Evolutionary conservation across 2,329 filamentous ascomycete genomes (phyloP).

Genomic region (Diaporthe aspalathi): DNA sequence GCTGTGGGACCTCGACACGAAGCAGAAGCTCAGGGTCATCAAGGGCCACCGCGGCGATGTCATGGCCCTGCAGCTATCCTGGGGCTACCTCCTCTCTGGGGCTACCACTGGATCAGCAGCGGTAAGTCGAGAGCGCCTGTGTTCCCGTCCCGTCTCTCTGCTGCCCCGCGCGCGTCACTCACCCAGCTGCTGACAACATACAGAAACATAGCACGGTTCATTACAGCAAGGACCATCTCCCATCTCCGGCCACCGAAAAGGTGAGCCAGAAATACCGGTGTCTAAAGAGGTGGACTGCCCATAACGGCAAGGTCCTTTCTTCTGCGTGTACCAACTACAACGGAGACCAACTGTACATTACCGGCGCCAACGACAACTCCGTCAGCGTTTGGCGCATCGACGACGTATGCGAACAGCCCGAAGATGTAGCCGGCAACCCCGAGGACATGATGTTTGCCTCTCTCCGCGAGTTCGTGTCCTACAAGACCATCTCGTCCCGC

Average conservation of each 20-base stretch:
- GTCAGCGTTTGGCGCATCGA: conserved; percentile 88
- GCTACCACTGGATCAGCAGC: conserved; percentile 90
- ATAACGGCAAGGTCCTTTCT: conserved; percentile 87
- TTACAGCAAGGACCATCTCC: conserved; percentile 66
- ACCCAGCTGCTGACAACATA: conserved; percentile 42
- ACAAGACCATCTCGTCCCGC: conserved; percentile 89
- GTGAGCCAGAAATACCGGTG: conserved; percentile 64
- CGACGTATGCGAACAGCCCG: conserved; percentile 53
- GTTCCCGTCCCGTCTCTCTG: not conserved
- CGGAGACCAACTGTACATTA: conserved; percentile 86
- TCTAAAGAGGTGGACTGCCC: conserved; percentile 64
- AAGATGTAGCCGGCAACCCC: conserved; percentile 52
- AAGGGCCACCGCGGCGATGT: conserved; percentile 85
- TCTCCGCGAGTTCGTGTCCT: conserved; percentile 87
- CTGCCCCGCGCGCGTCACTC: not conserved
- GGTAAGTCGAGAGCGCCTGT: conserved; percentile 60
- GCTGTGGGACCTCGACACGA: conserved; percentile 96
- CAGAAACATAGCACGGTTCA: conserved; percentile 76
- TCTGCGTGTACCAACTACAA: conserved; percentile 80
- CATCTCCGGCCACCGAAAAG: conserved; percentile 55
- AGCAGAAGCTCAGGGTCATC: conserved; percentile 88
- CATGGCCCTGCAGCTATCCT: conserved; percentile 86
- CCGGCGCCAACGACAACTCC: conserved; percentile 91
- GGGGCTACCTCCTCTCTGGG: conserved; percentile 86
- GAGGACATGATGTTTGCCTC: conserved; percentile 74